Evolutionary conservation across 2,329 filamentous ascomycete genomes (phyloP), one percentile per base, ranked within the genome.

Genomic region (Fusarium heterosporum): DNA sequence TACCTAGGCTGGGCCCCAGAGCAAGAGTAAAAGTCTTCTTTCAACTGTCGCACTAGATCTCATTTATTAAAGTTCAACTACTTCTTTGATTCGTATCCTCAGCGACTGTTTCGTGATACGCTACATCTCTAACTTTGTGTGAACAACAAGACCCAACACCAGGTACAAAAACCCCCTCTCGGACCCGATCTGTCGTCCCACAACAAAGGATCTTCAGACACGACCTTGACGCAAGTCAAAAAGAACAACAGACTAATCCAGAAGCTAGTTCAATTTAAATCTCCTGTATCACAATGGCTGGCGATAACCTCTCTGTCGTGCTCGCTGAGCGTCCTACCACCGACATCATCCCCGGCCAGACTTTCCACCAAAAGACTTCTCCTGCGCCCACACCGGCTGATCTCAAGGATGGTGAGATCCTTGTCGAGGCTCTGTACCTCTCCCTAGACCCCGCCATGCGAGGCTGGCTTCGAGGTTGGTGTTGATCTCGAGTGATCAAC

Each of bases 381-480:
- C 80, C 85, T 2, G 81, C 85, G 6, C 85, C 85, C 69, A 78
- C 83, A 9, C 79, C 81, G 19, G 78, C 78, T 30, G 81, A 85
- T 61, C 81, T 90, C 40, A 83, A 89, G 74, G 84, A 88, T 80
- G 89, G 89, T 67, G 79, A 92, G 73, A 81, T 92, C 55, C 82
- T 93, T 49, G 77, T 87, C 42, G 84, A 87, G 75, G 75, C 77
- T 1, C 77, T 90, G 61, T 92, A 92, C 73, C 82, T 92, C 42
- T 89, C 87, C 11, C 82, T 93, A 38, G 90, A 93, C 77, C 90
- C 90, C 2, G 89, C 90, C n/a, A 92, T 92, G 90, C 85, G 90
- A 70, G 87, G 87, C 59, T 92, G 89, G 89, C 78, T 93, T 19
- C 90, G 86, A 64, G 83, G 84, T 85, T 68, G 19, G 10, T 9